Conservation (phyloP, 805 yeast genomes). For the Hanseniaspora pseudoguilliermondii region DNA sequence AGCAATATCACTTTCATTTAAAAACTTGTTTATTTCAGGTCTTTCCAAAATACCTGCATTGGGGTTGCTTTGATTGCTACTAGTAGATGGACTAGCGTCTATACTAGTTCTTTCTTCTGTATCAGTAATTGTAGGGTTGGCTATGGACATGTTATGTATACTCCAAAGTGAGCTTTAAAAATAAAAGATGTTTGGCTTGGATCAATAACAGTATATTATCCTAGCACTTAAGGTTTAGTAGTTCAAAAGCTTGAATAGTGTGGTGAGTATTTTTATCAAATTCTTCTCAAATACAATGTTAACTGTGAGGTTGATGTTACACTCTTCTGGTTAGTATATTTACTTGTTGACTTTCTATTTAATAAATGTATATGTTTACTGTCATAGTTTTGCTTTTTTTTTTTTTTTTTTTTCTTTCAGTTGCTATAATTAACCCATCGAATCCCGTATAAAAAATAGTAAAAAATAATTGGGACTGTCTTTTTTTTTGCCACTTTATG, state of each 20-base stretch:
- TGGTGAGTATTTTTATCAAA: no score
- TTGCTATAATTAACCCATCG: background rate
- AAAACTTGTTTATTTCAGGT: constrained; percentile 38
- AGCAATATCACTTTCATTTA: constrained; percentile 55
- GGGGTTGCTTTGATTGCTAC: background rate
- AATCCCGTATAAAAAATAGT: background rate
- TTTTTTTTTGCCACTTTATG: background rate
- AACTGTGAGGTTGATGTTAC: no score
- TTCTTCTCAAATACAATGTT: no score
- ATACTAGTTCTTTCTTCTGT: background rate
- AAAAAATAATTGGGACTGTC: background rate
- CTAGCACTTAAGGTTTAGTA: no score
- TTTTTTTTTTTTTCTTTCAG: background rate
- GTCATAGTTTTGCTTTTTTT: background rate
- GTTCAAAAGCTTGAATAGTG: no score
- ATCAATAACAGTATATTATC: no score
- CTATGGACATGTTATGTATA: constrained; percentile 1
- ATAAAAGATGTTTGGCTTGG: no score
- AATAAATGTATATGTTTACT: background rate
- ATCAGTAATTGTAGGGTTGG: background rate
- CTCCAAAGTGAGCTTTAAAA: background rate
- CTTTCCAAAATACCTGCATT: constrained; percentile 20
- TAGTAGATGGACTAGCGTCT: background rate
- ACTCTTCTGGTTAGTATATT: no score
- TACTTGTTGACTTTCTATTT: no score